A percentile compares a stretch with the other conserved stretches of the same genome.
phyloP scores from a whole-genome alignment of 1,139 yeast genomes.

The Debaryomyces nepalensis region DNA sequence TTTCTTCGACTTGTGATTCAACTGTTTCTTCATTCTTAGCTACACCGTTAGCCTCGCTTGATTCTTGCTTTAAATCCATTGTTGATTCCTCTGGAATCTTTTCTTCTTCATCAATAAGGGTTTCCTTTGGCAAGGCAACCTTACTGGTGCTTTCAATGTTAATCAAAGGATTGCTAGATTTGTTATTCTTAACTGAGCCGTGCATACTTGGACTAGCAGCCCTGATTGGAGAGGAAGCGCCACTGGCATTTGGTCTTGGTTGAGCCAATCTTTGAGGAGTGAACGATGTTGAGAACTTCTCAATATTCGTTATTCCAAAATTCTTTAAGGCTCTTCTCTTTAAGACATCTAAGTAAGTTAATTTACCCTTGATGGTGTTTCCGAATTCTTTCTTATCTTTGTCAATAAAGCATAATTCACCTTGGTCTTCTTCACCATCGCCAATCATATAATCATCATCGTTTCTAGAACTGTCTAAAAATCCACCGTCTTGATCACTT shows the following conservation, averaged over 20 bases:
- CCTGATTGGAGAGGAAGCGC: conserved; percentile 13
- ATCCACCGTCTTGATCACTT: conserved; percentile 38
- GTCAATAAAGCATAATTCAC: conserved; percentile 45
- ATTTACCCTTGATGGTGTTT: conserved; percentile 30
- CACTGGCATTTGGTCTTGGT: conserved; percentile 18
- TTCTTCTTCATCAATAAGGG: conserved; percentile 41
- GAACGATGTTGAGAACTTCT: conserved; percentile 45
- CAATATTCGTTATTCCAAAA: conserved; percentile 41
- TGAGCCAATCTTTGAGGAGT: conserved; percentile 36
- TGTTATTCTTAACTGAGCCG: conserved; percentile 18
- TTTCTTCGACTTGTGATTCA: background rate
- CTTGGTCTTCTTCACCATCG: conserved; percentile 53
- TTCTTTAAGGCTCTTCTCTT: conserved; percentile 53
- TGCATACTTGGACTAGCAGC: conserved; percentile 17
- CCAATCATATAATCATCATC: conserved; percentile 56
- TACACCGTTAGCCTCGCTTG: conserved; percentile 8
- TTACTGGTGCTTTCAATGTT: conserved; percentile 36
- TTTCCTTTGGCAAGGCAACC: conserved; percentile 47
- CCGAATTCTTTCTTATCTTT: conserved; percentile 40
- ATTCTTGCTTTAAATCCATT: conserved; percentile 16
- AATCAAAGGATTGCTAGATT: conserved; percentile 32
- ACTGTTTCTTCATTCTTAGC: background rate
- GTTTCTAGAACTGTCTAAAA: conserved; percentile 37
- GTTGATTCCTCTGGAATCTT: conserved; percentile 13
- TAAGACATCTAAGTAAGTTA: conserved; percentile 56